These are phyloP conservation scores for Aegilops sharonensis DNA, from an alignment of 176 grass and related monocot species.

Conservation along the genomic window DNA sequence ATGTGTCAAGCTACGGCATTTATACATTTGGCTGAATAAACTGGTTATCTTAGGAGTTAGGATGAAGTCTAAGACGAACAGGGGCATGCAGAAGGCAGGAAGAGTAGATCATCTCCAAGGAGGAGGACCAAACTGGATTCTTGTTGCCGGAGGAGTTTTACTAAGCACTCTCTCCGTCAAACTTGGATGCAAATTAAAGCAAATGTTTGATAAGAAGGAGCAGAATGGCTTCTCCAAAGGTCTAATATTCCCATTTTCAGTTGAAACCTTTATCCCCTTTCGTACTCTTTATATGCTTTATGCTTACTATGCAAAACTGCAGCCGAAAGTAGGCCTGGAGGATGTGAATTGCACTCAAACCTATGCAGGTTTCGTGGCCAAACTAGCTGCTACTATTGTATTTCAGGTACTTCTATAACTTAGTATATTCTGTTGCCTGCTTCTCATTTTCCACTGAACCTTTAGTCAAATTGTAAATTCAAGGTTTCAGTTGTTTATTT, in stretches of 20 bases:
- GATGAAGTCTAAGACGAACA: conserved; percentile 68
- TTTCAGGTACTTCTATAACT: conserved; percentile 58
- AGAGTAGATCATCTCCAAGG: conserved; percentile 56
- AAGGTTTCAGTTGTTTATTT: neutral
- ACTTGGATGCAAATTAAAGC: conserved; percentile 85
- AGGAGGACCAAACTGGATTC: conserved; percentile 86
- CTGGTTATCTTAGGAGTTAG: conserved; percentile 38
- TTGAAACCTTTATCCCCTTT: conserved; percentile 1
- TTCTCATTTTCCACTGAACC: neutral
- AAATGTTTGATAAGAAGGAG: conserved; percentile 61
- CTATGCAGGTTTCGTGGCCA: conserved; percentile 59
- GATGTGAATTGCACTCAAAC: conserved; percentile 59
- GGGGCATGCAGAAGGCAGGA: conserved; percentile 55
- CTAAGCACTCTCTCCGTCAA: conserved; percentile 79
- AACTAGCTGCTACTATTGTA: conserved; percentile 55
- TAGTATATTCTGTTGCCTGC: neutral
- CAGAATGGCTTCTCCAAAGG: conserved; percentile 60
- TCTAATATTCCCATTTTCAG: conserved; percentile 32
- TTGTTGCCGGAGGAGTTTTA: conserved; percentile 79
- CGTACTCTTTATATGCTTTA: neutral
- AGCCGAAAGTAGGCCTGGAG: conserved; percentile 52
- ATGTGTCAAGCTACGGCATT: conserved; percentile 26
- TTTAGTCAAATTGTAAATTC: neutral
- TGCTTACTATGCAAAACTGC: conserved; percentile 41
- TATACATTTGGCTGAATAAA: conserved; percentile 32